Base-by-base conservation (phyloP, 164 flowering plant genomes). In the Echeveria elegans region DNA sequence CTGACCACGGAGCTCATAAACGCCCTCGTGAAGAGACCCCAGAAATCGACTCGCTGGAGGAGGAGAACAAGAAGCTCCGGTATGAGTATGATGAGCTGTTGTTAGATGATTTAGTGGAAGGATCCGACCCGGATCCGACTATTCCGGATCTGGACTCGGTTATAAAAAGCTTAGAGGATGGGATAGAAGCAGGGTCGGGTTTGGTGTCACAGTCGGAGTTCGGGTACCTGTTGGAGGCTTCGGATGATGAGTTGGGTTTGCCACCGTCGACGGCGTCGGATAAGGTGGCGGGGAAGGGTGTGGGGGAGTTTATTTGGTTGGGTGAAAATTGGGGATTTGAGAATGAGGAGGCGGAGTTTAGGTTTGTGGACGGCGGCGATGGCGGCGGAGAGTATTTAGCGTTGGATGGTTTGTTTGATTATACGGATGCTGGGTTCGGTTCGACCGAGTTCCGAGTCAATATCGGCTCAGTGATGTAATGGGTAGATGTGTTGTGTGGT, bases 221-320 rank as follows among this genome's bases (percentile, higher is more conserved):
- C 0, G 92, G 85, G 0, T 87, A 72, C 70, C 86, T 89, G 24
- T 71, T 87, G 0, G 96, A 75, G 66, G 96, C 96, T 4, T 89
- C 96, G 0, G 96, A 87, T 58, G 90, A 87, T 65, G 96, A 89
- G 72, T 85, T 89, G 11, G 96, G 96, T 0, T 79, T 89, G 18
- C 96, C 92, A 16, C 92, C 96, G 19, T 65, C 81, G 0, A 19
- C 36, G 2, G 24, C 71, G 0, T 21, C 62, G 3, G 72, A 63
- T 6, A n/a, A n/a, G n/a, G n/a, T n/a, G n/a, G n/a, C n/a, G 73
- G 48, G 1, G 37, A 34, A 34, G 7, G 3, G 7, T 3, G 74
- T 26, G 43, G 73, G 28, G 1, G n/a, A 73, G 6, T 38, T 73
- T 1, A 72, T 68, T 19, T 84, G 71, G 53, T 48, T 77, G 29